A percentile compares a stretch with the other conserved stretches of the same genome.
phyloP scores from a whole-genome alignment of 2,329 filamentous ascomycete species.

The Ceratocystis colombiana region DNA sequence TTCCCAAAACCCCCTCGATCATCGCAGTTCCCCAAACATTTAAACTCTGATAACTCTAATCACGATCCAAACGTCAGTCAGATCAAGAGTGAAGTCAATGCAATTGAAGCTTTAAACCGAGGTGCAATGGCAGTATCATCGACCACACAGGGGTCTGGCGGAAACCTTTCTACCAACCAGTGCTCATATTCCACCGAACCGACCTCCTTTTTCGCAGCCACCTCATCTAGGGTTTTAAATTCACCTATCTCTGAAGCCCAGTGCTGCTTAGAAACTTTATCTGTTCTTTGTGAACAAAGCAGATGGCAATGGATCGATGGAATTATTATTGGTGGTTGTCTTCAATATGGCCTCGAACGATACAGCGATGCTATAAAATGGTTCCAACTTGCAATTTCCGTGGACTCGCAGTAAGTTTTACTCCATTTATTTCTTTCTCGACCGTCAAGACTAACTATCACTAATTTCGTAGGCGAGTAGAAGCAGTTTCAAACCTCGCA shows the following conservation, averaged over 20 bases:
- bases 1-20: slow-evolving; percentile 21
- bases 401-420: slow-evolving; percentile 46
- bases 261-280: slow-evolving; percentile 60
- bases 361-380: slow-evolving; percentile 67
- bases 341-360: slow-evolving; percentile 80
- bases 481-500: slow-evolving; percentile 87
- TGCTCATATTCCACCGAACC: background rate
- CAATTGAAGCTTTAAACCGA: background rate
- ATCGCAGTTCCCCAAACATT: background rate
- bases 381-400: slow-evolving; percentile 54
- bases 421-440: background rate
- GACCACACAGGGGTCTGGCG: background rate
- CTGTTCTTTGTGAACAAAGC: slow-evolving; percentile 65
- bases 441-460: slow-evolving; percentile 27
- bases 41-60: background rate
- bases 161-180: background rate
- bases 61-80: background rate
- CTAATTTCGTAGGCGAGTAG: slow-evolving; percentile 55
- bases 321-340: slow-evolving; percentile 79
- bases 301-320: slow-evolving; percentile 87
- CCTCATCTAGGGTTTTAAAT: background rate
- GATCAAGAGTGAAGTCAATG: background rate
- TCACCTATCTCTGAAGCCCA: slow-evolving; percentile 38
- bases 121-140: background rate
- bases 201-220: background rate